Base-by-base conservation (phyloP, 805 yeast species). In the Yarrowia sp. region DNA sequence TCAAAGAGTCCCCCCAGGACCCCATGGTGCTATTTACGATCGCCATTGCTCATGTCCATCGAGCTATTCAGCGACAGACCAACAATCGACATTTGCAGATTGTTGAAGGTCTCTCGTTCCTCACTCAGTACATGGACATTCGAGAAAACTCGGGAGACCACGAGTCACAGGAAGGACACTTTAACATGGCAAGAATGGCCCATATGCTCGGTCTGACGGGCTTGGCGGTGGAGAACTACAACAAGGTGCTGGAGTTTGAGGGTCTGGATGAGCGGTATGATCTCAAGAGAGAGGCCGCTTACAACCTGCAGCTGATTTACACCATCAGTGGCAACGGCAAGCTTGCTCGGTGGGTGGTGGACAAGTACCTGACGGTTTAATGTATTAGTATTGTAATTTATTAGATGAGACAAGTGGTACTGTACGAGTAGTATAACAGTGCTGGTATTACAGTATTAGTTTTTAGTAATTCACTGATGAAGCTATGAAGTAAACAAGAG, bases 51-150 rank as follows among this genome's bases (percentile, higher is more conserved):
- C 93, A 92, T 77, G 80, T 93, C 30, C 97, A 94, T 73, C 83
- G 98, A 50, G 90, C 98, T 0, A 88, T 93, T 87, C 98, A 95
- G 77, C 82, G 99, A 70, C 86, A 91, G 69, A 88, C 97, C 5
- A 83, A 87, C 8, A 91, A 92, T 76, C 85, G 98, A 68, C 97
- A 94, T 74, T 82, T 90, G 68, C 98, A 93, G 74, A 81, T 95
- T 24, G 79, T 95, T 1, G 98, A 95, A 74, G 98, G 97, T 0
- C 78, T 95, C 56, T 86, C 93, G 68, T 92, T 85, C 73, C 75
- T 95, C 69, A 77, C 85, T 74, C 95, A 91, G 71, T 95, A 95
- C 73, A 81, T 82, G 47, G 86, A 85, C 17, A 74, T 83, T 8
- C 79, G 95, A 68, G 71, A 60, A 5, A 66, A 69, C 38, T 56